Conservation (phyloP, 208 protist genomes). For the Leishmania turanica region DNA sequence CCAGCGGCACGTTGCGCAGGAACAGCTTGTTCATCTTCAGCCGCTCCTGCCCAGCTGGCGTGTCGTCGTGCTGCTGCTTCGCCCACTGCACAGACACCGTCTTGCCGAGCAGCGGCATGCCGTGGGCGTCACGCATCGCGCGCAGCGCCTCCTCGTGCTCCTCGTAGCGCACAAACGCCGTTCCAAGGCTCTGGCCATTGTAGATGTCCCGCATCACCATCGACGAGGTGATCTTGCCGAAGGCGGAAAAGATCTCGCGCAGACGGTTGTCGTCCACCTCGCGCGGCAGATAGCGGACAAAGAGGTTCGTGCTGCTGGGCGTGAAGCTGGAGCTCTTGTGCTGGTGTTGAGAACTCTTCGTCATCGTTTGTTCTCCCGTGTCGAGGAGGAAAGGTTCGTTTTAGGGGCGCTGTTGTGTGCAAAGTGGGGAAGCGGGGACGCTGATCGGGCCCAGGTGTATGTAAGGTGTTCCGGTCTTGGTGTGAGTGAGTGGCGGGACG, state of each 20-base stretch:
- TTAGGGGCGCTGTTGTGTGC: neutral
- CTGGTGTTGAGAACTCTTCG: neutral
- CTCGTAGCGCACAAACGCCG: constrained; percentile 46
- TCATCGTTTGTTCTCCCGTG: neutral
- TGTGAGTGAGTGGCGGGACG: neutral
- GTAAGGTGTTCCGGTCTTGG: too few species aligned
- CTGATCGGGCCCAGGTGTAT: neutral
- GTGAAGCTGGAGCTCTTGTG: neutral
- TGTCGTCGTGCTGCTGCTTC: constrained; percentile 40
- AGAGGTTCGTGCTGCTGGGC: constrained; percentile 41
- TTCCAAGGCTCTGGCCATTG: constrained; percentile 46
- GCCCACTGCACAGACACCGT: constrained; percentile 40
- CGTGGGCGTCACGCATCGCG: constrained; percentile 24
- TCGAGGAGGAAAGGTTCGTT: neutral
- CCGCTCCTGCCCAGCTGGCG: constrained; percentile 31
- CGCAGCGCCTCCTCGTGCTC: constrained; percentile 23
- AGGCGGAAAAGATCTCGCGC: constrained; percentile 31
- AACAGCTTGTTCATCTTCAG: constrained; percentile 52
- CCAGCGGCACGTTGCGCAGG: constrained; percentile 51
- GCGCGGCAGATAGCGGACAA: constrained; percentile 40
- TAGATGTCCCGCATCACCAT: constrained; percentile 62
- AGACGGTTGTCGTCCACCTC: constrained; percentile 40
- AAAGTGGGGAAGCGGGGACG: neutral
- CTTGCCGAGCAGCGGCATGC: constrained; percentile 19
- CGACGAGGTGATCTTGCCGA: constrained; percentile 38